These are phyloP conservation scores for Colletotrichum tamarilloi DNA, from an alignment of 2,329 filamentous ascomycete genomes.

Conservation along the genomic window DNA sequence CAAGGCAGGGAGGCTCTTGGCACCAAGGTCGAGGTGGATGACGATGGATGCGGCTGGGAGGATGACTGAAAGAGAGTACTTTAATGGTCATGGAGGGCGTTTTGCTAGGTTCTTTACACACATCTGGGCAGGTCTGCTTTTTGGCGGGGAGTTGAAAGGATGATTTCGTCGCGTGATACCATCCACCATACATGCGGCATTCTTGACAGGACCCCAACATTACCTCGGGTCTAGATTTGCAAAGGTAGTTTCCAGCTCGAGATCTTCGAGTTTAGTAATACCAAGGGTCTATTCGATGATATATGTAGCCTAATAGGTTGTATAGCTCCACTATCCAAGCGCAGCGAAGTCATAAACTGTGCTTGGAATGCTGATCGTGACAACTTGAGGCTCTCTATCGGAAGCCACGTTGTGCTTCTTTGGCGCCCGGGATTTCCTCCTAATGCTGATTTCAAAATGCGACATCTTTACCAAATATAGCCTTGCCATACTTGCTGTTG, in stretches of 20 bases:
- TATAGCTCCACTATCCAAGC: background rate
- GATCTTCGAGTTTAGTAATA: background rate
- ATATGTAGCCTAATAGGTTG: background rate
- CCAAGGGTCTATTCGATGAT: background rate
- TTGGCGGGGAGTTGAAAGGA: slow-evolving; percentile 21
- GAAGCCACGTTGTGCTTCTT: background rate
- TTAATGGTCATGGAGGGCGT: background rate
- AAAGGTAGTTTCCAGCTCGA: background rate
- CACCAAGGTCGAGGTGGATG: slow-evolving; percentile 74
- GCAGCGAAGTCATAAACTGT: background rate
- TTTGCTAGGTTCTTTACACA: slow-evolving; percentile 11
- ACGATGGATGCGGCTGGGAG: slow-evolving; percentile 53
- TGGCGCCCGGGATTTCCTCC: background rate
- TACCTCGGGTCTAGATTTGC: background rate
- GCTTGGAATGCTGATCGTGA: background rate
- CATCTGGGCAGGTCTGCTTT: background rate
- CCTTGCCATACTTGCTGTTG: background rate
- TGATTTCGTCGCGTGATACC: slow-evolving; percentile 26
- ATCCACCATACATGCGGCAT: slow-evolving; percentile 11
- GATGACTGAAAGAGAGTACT: slow-evolving; percentile 44
- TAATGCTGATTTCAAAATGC: background rate
- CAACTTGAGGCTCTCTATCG: background rate
- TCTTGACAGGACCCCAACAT: background rate
- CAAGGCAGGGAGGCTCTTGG: slow-evolving; percentile 90
- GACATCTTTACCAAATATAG: background rate